phyloP scores from a whole-genome alignment of 352 stramenopile species.

The Phytophthora cryptogea region DNA sequence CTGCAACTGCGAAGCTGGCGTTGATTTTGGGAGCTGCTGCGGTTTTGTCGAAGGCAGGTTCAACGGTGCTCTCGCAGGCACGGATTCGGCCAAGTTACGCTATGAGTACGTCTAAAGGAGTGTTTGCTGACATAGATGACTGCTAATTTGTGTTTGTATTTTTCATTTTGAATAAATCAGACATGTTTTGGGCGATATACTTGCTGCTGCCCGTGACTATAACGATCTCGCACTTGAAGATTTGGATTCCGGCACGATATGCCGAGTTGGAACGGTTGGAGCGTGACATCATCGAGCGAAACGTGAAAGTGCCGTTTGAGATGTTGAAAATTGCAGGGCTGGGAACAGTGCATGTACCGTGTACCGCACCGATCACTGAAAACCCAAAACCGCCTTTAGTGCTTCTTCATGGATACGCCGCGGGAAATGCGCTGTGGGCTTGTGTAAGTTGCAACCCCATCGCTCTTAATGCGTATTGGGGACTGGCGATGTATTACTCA shows the following conservation, averaged over 20 bases:
- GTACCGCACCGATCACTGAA: slow-evolving; percentile 23
- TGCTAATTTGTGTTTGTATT: not conserved
- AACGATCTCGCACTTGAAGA: slow-evolving; percentile 38
- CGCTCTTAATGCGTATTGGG: not conserved
- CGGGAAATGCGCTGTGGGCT: slow-evolving; percentile 70
- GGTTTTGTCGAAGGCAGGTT: slow-evolving; percentile 1
- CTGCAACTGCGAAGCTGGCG: slow-evolving; percentile 13
- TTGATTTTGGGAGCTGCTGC: not conserved
- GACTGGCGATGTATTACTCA: not conserved
- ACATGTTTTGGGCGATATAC: slow-evolving; percentile 42
- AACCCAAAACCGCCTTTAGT: slow-evolving; percentile 42
- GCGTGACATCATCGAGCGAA: slow-evolving; percentile 44
- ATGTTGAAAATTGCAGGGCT: slow-evolving; percentile 59
- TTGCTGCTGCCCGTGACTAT: slow-evolving; percentile 38
- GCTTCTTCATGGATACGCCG: slow-evolving; percentile 66
- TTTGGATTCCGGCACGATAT: slow-evolving; percentile 58
- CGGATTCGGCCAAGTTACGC: slow-evolving; percentile 31
- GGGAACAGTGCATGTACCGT: slow-evolving; percentile 67
- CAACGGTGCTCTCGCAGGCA: slow-evolving; percentile 39
- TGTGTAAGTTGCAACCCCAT: slow-evolving; percentile 40
- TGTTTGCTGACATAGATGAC: not conserved
- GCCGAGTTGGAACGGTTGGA: slow-evolving; percentile 55
- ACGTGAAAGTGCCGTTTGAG: slow-evolving; percentile 49
- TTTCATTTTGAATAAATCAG: slow-evolving; percentile 7
- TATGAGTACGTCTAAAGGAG: slow-evolving; percentile 29